Evolutionary conservation across 768 basidiomycete species (phyloP), one percentile per base, ranked within the genome.

Genomic region (Trametes villosa): DNA sequence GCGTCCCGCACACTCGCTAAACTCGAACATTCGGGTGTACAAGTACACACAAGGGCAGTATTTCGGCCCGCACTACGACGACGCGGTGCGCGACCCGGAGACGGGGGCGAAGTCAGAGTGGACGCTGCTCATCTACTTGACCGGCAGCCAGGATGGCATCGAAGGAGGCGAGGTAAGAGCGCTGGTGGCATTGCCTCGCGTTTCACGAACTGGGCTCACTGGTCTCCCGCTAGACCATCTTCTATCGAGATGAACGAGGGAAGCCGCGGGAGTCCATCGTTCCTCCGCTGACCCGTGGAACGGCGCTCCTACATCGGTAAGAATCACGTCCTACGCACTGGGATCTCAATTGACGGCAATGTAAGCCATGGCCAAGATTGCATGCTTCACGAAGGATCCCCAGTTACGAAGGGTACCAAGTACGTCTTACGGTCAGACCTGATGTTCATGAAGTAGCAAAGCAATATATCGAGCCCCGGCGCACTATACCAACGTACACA

Each of bases 31-130:
- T 31, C 77, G 91, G 29, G 71, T 91, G 61, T 91, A 91, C 71
- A 86, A 86, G 65, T 91, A 90, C 68, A 78, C 79, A 3, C 74
- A 82, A 26, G 77, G 77, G 0, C 86, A 88, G 62, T 82, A 86
- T 72, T 91, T 92, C 72, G 87, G 88, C 22, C 82, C 84, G 15
- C 90, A 91, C 70, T 92, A 91, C 66, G 89, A 92, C 63, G 89
- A 89, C 66, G 83, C 85, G 20, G 84, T 88, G 27, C 78, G 79
- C 9, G 88, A 89, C 68, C 57, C 78, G 4, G 67, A 77, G 52
- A 86, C 86, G 8, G 86, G 86, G 4, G 79, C 81, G 1, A 83
- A 81, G 68, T 89, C 87, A 33, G 88, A 91, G 70, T 92, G 91
- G 90, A 92, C 91, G 0, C 71, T 92, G 36, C 72, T 92, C 26